Evolutionary conservation across 805 yeast genomes (phyloP), one percentile per base, ranked within the genome.

Genomic region (Candida hispaniensis): DNA sequence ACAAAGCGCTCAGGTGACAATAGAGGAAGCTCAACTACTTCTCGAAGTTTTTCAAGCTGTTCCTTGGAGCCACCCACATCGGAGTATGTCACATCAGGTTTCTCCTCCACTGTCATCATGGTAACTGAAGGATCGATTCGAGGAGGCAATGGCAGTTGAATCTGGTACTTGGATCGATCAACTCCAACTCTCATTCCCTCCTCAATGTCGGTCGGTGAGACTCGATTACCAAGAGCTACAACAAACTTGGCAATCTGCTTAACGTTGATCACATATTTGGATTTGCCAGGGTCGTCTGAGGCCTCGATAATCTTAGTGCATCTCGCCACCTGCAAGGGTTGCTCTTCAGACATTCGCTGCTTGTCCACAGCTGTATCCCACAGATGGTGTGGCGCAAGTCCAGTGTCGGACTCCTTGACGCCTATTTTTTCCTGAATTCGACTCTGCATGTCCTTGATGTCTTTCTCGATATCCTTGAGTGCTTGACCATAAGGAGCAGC

Each of bases 161-260:
- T 93, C 58, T 86, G 94, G 61, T 91, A 91, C 60, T 88, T 88
- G 51, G 81, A 85, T 59, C 98, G 75, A 57, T 93, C 98, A 39
- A 91, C 98, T 52, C 99, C 99, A 22, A 91, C 97, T 56, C 98
- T 73, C 98, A 91, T 93, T 36, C 98, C 97, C 60, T 93, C 98
- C 61, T 91, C 98, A 39, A 91, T 86, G 67, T 91, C 99, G 0
- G 98, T 91, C 20, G 98, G 98, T 9, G 94, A 80, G 8, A 91
- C 96, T 45, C 94, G 74, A 56, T 93, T 96, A 30, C 97, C 99
- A 41, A 91, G 66, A 4, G 88, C 93, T 29, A 91, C 98, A 27
- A 91, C 96, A 54, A 91, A 91, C 59, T 91, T 91, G 44, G 99
- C 99, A 48, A 91, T 88, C 58, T 93, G 99, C 60, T 93, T 91